Base-by-base conservation (phyloP, 2,329 filamentous ascomycete species). In the Phyllosticta ampelicida region DNA sequence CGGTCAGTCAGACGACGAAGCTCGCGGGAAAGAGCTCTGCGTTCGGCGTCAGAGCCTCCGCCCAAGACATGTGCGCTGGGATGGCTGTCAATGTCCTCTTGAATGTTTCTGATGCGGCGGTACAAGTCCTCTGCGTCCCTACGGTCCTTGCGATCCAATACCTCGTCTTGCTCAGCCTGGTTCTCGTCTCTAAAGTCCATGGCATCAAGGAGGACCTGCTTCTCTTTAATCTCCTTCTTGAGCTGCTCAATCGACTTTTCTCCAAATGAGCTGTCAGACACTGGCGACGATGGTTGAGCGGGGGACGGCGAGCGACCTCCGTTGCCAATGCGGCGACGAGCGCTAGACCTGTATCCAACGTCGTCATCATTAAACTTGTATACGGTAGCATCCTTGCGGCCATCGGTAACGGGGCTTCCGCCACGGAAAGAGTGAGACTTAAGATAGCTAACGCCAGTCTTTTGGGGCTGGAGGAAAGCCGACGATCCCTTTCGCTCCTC, bases 341-440 rank as follows among this genome's bases (percentile, higher is more conserved):
- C 94, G 71, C 91, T 96, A 11, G 94, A 97, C 65, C 86, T 87
- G 69, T 99, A 99, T 9, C 75, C 90, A 66, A 95, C 83, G 60
- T 90, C 87, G 64, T 96, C 90, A 66, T 96, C 90, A 64, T 97
- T 94, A 69, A 97, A 96, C 69, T 95, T 92, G 74, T 92, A 99
- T 2, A 97, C 87, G 0, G 94, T 99, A 2, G 88, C 94, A 74
- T 99, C 94, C 71, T 97, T 97, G 53, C 91, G 87, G 44, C 81
- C 82, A 51, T 76, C 76, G 51, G 77, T 78, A 53, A 79, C 74
- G 1, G 80, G 80, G 36, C 79, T 80, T 26, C 80, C 79, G 16
- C 84, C 82, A 59, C 86, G 84, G 78, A 99, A 95, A 0, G 94
- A 99, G 65, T 95, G 92, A 58, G 84, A 91, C 75, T 99, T 99